phyloP scores from a whole-genome alignment of 257 asterid genomes.

The Ocimum tenuiflorum region DNA sequence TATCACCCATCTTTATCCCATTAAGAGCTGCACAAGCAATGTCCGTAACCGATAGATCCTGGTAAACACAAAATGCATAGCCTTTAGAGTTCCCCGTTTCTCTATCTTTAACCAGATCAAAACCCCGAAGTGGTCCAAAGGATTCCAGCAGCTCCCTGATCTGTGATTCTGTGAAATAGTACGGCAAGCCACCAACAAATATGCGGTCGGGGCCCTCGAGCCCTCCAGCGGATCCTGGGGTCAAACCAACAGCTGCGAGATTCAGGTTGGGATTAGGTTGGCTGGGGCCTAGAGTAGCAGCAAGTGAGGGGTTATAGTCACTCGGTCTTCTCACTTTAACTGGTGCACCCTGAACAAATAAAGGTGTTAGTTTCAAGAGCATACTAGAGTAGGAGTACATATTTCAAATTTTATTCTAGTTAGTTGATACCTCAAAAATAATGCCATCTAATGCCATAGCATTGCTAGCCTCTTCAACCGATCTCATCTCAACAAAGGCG shows the following conservation, averaged over 20 bases:
- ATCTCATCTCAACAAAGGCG: slow-evolving; percentile 97
- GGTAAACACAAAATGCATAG: slow-evolving; percentile 95
- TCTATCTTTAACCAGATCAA: slow-evolving; percentile 92
- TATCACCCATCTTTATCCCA: slow-evolving; percentile 98
- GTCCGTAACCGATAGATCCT: slow-evolving; percentile 86
- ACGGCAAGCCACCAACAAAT: slow-evolving; percentile 94
- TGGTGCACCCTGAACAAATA: slow-evolving; percentile 75
- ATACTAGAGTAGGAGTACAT: not conserved
- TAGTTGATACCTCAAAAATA: slow-evolving; percentile 66
- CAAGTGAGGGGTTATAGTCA: slow-evolving; percentile 91
- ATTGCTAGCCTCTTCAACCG: slow-evolving; percentile 98
- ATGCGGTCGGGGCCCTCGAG: slow-evolving; percentile 97
- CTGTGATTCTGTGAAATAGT: slow-evolving; percentile 89
- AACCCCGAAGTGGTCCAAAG: slow-evolving; percentile 91
- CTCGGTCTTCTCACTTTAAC: slow-evolving; percentile 98
- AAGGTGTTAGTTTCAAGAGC: not conserved
- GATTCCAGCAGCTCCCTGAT: slow-evolving; percentile 95
- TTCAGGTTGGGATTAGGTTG: slow-evolving; percentile 82
- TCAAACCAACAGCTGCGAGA: slow-evolving; percentile 85
- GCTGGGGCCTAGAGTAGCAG: slow-evolving; percentile 98
- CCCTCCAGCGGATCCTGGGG: slow-evolving; percentile 91
- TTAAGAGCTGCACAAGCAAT: slow-evolving; percentile 98
- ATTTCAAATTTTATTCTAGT: not conserved
- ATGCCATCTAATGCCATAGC: slow-evolving; percentile 98
- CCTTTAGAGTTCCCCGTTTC: slow-evolving; percentile 99